Evolutionary conservation across 176 grass and related monocot genomes (phyloP).

Genomic region (Oryza glumipatula): DNA sequence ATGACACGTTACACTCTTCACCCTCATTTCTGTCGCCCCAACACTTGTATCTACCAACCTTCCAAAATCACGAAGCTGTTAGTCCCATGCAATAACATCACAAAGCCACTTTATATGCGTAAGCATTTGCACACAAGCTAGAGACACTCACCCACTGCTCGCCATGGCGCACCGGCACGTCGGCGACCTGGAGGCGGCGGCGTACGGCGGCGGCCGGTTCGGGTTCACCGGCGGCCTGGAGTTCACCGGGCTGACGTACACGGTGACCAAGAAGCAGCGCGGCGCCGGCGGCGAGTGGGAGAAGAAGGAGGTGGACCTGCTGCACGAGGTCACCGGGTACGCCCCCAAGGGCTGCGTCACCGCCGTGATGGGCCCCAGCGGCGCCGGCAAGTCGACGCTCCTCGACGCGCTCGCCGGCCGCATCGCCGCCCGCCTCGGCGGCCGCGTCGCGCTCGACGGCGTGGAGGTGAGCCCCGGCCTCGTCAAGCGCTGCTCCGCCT

Average conservation of each 20-base stretch:
- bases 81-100: not conserved
- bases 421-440: slow-evolving; percentile 62
- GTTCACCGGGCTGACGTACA: slow-evolving; percentile 64
- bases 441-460: slow-evolving; percentile 63
- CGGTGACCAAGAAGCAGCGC: slow-evolving; percentile 62
- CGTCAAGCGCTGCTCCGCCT: slow-evolving; percentile 73
- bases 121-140: not conserved
- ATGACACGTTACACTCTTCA: slow-evolving; percentile 16
- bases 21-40: slow-evolving; percentile 56
- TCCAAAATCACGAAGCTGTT: slow-evolving; percentile 46
- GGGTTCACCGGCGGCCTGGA: slow-evolving; percentile 63
- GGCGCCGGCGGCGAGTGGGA: slow-evolving; percentile 49
- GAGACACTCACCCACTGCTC: not conserved
- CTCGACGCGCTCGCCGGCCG: slow-evolving; percentile 73
- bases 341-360: slow-evolving; percentile 72
- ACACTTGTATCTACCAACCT: not conserved
- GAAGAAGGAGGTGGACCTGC: slow-evolving; percentile 72
- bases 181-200: slow-evolving; percentile 33
- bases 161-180: slow-evolving; percentile 50
- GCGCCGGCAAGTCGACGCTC: slow-evolving; percentile 84
- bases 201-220: slow-evolving; percentile 5
- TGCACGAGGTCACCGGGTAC: slow-evolving; percentile 67
- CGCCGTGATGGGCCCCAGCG: slow-evolving; percentile 74
- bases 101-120: not conserved
- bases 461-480: slow-evolving; percentile 56